Evolutionary conservation across 345 rosid species (phyloP), one percentile per base, ranked within the genome.

Genomic region (Chamaenerion angustifolium): DNA sequence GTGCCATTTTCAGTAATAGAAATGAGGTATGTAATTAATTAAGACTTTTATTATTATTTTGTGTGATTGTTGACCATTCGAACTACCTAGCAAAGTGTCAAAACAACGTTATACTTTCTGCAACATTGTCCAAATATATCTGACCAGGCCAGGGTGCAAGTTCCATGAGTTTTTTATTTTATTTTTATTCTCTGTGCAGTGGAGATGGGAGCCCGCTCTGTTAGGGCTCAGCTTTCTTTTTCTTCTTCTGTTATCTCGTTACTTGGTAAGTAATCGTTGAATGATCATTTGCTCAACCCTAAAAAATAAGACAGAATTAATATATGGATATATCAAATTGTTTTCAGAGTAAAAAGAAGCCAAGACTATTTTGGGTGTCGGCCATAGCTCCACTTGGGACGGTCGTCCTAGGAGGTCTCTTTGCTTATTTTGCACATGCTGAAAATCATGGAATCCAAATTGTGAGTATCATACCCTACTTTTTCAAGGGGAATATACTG

Each of bases 301-400:
- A 4, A 21, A 21, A 21, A 21, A 21, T 21, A 21, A 4, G 25
- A 21, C 25, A 21, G 10, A 31, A 31, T 31, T 31, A 31, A 31
- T 31, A 21, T 0, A 21, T 31, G 10, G 10, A 7, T 31, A 7
- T 31, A 31, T 31, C 5, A 4, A 31, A 31, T 31, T 5, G 1
- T 4, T 68, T 66, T 43, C 75, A 90, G 98, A 79, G 59, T 25
- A 62, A 69, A 18, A 81, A 19, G 49, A 86, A 76, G 0, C 92
- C 98, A 46, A 90, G 71, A 60, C 70, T 85, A 27, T 90, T 90
- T 62, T 86, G 94, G 98, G 78, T 81, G 46, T 77, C 95, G 8
- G 94, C 95, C 11, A 69, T 86, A 61, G 76, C 84, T 63, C 95
- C 98, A 37, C 77, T 90, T 88, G 62, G 70, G 49, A 72, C 76